Percentiles rank a stretch among this genome's conserved stretches.
Conservation (phyloP, 768 basidiomycete species). For the Clitopilus passeckerianus region DNA sequence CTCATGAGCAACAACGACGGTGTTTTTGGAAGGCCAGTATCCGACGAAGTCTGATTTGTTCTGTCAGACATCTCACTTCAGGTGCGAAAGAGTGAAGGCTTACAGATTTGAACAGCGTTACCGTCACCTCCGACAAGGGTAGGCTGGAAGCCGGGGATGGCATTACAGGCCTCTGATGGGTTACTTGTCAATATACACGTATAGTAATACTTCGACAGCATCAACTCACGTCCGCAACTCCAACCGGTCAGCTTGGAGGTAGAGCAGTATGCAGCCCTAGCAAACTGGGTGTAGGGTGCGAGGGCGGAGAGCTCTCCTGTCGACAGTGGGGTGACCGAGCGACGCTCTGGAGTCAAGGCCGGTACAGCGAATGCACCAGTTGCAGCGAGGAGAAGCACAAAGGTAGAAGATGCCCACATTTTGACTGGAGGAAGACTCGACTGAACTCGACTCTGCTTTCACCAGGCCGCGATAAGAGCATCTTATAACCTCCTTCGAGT, state of each 20-base stretch:
- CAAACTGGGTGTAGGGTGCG: constrained; percentile 45
- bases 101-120: constrained; percentile 42
- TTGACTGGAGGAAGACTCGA: background rate
- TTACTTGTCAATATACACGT: background rate
- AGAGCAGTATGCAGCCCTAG: constrained; percentile 51
- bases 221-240: constrained; percentile 37
- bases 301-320: constrained; percentile 28
- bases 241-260: constrained; percentile 30
- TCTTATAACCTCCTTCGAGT: background rate
- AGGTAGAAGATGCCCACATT: constrained; percentile 5
- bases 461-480: background rate
- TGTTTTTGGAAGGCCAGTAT: constrained; percentile 42
- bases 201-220: too few species aligned
- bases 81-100: constrained; percentile 1
- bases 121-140: constrained; percentile 49
- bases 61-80: too few species aligned
- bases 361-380: constrained; percentile 8
- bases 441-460: background rate
- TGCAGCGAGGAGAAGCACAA: constrained; percentile 4
- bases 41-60: constrained; percentile 44
- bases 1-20: constrained; percentile 54
- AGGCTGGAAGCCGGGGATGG: constrained; percentile 33
- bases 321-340: constrained; percentile 19
- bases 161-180: constrained; percentile 32
- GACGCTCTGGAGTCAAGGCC: constrained; percentile 3